phyloP scores from a whole-genome alignment of 495 filamentous ascomycete genomes.

The Aspergillus bridgeri region DNA sequence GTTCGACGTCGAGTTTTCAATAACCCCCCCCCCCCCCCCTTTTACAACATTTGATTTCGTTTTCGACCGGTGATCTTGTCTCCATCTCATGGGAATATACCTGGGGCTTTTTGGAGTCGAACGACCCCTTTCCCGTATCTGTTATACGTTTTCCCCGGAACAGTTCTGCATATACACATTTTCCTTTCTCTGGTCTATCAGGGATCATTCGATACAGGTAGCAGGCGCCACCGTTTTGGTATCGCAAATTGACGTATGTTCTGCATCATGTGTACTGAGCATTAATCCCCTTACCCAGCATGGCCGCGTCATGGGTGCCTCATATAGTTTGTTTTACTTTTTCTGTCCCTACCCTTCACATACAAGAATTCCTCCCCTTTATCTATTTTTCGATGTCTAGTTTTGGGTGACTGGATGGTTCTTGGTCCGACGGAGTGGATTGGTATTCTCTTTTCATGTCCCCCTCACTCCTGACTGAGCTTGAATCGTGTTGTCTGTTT shows the following conservation, averaged over 20 bases:
- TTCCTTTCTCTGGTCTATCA: constrained; percentile 12
- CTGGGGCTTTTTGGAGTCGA: constrained; percentile 21
- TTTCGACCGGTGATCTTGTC: constrained; percentile 3
- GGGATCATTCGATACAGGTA: constrained; percentile 28
- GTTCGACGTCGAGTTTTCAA: constrained; percentile 38
- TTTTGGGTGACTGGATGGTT: constrained; percentile 11
- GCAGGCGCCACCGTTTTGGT: constrained; percentile 28
- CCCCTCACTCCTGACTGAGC: background rate
- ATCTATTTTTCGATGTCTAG: constrained; percentile 2
- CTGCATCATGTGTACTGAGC: constrained; percentile 10
- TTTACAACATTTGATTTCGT: constrained; percentile 7
- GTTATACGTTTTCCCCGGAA: background rate
- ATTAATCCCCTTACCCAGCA: constrained; percentile 11
- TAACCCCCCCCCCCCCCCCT: background rate
- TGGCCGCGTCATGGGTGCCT: constrained; percentile 7
- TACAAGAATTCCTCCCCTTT: constrained; percentile 5
- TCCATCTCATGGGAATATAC: constrained; percentile 15
- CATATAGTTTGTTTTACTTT: background rate
- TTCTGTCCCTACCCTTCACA: constrained; percentile 4
- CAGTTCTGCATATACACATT: constrained; percentile 19
- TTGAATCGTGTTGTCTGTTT: background rate
- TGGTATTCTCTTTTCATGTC: background rate
- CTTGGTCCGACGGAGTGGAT: constrained; percentile 5
- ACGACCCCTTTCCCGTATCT: constrained; percentile 10
- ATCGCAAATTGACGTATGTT: constrained; percentile 21